Percentiles rank a stretch among this genome's conserved stretches.
phyloP scores from a whole-genome alignment of 192 early-diverging fungal genomes.

The Ambispora gerdemannii region DNA sequence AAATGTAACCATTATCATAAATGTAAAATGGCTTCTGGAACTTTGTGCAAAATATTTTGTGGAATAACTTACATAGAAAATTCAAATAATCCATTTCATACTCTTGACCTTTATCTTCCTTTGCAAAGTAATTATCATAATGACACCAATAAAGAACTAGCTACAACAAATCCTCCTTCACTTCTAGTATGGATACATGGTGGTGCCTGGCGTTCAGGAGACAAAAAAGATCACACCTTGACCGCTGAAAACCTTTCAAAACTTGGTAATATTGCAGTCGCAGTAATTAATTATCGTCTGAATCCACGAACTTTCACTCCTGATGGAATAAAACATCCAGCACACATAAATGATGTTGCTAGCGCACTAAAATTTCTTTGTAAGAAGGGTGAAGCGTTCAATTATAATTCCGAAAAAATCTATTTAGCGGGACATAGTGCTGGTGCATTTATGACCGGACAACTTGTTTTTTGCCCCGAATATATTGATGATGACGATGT shows the following conservation, averaged over 20 bases:
- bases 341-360: conserved; percentile 63
- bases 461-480: conserved; percentile 56
- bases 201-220: conserved; percentile 82
- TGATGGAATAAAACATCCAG: conserved; percentile 57
- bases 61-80: too few relatives aligned
- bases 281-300: conserved; percentile 74
- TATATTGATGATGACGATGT: conserved; percentile 31
- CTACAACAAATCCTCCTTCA: neutral
- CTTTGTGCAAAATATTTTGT: too few relatives aligned
- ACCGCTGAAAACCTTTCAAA: conserved; percentile 52
- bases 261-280: conserved; percentile 51
- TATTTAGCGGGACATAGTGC: conserved; percentile 74
- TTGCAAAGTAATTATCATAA: neutral
- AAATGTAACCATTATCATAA: too few relatives aligned
- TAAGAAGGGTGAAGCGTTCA: conserved; percentile 17
- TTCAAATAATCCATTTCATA: too few relatives aligned
- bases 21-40: too few relatives aligned
- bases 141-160: too few relatives aligned
- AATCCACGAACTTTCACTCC: conserved; percentile 43
- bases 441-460: conserved; percentile 68
- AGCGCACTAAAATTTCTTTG: conserved; percentile 53
- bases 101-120: conserved; percentile 20
- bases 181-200: conserved; percentile 73
- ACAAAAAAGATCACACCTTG: conserved; percentile 57
- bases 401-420: conserved; percentile 40